phyloP scores from a whole-genome alignment of 352 stramenopile species.

The Pythium chondricola region DNA sequence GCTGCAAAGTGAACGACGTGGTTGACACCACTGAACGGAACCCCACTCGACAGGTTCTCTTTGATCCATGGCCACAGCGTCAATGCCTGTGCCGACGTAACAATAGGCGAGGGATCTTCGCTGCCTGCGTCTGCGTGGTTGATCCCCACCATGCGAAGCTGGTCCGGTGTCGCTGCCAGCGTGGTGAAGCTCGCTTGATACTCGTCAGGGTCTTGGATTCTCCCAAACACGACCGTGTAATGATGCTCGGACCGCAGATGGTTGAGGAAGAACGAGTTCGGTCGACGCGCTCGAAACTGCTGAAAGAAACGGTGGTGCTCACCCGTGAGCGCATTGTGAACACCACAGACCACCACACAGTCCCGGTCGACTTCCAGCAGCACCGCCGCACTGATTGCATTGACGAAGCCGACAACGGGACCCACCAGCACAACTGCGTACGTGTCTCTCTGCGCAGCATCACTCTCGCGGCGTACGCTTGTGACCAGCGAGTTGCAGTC shows the following conservation, averaged over 20 bases:
- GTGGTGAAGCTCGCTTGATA: slow-evolving; percentile 52
- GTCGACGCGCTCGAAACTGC: slow-evolving; percentile 33
- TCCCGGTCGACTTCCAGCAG: slow-evolving; percentile 62
- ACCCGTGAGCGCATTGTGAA: slow-evolving; percentile 43
- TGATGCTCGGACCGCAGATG: slow-evolving; percentile 50
- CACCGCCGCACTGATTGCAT: slow-evolving; percentile 43
- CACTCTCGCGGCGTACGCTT: slow-evolving; percentile 12
- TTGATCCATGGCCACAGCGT: slow-evolving; percentile 13
- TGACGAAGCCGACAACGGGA: slow-evolving; percentile 67
- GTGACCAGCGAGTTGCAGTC: slow-evolving; percentile 9
- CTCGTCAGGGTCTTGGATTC: slow-evolving; percentile 29
- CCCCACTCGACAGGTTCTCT: slow-evolving; percentile 9
- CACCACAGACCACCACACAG: slow-evolving; percentile 40
- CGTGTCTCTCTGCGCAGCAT: slow-evolving; percentile 2
- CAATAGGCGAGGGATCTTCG: background rate
- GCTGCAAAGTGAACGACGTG: slow-evolving; percentile 26
- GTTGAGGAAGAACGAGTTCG: slow-evolving; percentile 58
- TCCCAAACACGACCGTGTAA: slow-evolving; percentile 41
- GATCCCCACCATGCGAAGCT: slow-evolving; percentile 34
- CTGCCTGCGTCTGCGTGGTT: background rate
- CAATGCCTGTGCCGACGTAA: too few species aligned
- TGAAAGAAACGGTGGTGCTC: slow-evolving; percentile 41
- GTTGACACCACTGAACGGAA: slow-evolving; percentile 13
- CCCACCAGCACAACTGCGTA: slow-evolving; percentile 47
- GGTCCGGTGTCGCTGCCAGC: slow-evolving; percentile 14